phyloP scores from a whole-genome alignment of 2,329 filamentous ascomycete species.

The Allantophomopsis lycopodina region DNA sequence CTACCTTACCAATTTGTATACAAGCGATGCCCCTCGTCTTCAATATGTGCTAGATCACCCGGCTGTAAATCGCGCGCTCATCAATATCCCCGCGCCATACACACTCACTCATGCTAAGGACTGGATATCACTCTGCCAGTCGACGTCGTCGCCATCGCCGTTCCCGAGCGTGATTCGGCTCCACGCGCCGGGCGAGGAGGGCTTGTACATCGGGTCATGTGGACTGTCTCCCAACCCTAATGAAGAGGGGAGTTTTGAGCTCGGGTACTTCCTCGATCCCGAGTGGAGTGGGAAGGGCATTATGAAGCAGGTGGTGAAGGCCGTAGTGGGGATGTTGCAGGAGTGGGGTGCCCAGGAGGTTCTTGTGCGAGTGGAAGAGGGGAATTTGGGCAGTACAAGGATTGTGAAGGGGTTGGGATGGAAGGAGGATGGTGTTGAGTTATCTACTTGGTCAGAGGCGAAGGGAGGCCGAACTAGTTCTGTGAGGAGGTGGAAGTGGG shows the following conservation, averaged over 20 bases:
- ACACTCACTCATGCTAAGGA: not conserved
- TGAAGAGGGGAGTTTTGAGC: not conserved
- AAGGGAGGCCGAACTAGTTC: not conserved
- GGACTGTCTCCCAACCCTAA: no score
- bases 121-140: not conserved
- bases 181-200: no score
- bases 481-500: not conserved
- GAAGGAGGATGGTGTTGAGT: no score
- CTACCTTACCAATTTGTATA: slow-evolving; percentile 1
- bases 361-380: slow-evolving; percentile 1
- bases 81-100: slow-evolving; percentile 1
- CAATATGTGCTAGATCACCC: not conserved
- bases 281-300: slow-evolving; percentile 1
- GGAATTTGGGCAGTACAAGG: slow-evolving; percentile 1
- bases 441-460: not conserved
- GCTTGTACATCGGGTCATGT: no score
- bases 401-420: not conserved
- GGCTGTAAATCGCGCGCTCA: not conserved
- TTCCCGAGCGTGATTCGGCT: no score
- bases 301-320: not conserved
- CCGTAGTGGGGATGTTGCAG: not conserved
- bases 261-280: slow-evolving; percentile 1
- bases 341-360: slow-evolving; percentile 1
- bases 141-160: no score
- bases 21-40: slow-evolving; percentile 1